These are phyloP conservation scores for Aspergillus fructus DNA, from an alignment of 2,329 filamentous ascomycete species.

Conservation along the genomic window DNA sequence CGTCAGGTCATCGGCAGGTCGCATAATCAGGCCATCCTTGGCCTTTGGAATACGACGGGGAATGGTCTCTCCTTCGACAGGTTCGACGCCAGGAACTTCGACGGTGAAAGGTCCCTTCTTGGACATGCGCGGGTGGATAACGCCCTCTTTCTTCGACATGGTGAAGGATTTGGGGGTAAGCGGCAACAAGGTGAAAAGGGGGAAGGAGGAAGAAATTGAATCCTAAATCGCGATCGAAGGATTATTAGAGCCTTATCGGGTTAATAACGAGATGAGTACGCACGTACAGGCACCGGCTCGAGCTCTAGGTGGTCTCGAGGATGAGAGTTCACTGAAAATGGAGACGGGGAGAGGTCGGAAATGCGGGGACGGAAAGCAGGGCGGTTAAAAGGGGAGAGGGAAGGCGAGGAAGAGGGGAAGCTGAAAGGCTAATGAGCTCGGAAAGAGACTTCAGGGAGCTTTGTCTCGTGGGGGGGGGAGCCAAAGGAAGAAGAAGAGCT, in stretches of 20 bases:
- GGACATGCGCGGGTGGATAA: conserved; percentile 51
- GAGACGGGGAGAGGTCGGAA: conserved; percentile 3
- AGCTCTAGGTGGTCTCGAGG: background rate
- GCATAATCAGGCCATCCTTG: conserved; percentile 67
- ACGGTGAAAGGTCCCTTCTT: conserved; percentile 74
- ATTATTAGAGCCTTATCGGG: background rate
- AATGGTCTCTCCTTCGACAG: conserved; percentile 77
- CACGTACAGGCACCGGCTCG: conserved; percentile 3
- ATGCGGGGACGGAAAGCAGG: conserved; percentile 3
- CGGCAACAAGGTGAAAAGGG: background rate
- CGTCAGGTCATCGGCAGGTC: conserved; percentile 66
- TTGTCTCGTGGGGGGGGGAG: conserved; percentile 6
- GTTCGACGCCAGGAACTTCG: conserved; percentile 66
- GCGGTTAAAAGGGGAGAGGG: conserved; percentile 2
- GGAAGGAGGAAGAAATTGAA: background rate
- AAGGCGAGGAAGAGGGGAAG: background rate
- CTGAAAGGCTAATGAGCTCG: conserved; percentile 9
- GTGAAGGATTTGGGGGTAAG: conserved; percentile 13
- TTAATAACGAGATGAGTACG: background rate
- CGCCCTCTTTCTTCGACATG: conserved; percentile 34
- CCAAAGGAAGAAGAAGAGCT: conserved; percentile 4
- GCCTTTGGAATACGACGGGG: conserved; percentile 72
- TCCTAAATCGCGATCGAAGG: background rate
- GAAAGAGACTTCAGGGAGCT: conserved; percentile 10
- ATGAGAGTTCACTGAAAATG: background rate